A percentile compares a stretch with the other conserved stretches of the same genome.
phyloP scores from a whole-genome alignment of 352 stramenopile genomes.

The Phytophthora cactorum region DNA sequence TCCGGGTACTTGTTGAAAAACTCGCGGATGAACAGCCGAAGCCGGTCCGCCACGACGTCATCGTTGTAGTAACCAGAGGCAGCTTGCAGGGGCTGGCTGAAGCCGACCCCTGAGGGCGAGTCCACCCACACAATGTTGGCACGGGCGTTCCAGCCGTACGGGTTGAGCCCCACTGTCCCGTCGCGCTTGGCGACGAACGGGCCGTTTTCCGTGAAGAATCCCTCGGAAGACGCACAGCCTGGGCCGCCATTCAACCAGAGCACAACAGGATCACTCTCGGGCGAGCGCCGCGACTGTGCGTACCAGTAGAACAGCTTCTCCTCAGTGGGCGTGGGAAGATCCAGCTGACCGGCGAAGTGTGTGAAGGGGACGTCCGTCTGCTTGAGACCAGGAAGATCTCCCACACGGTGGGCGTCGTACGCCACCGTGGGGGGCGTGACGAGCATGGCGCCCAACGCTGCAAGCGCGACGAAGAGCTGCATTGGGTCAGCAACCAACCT shows the following conservation, averaged over 20 bases:
- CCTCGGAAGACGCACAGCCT: conserved; percentile 80
- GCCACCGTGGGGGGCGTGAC: conserved; percentile 8
- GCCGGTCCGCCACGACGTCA: conserved; percentile 57
- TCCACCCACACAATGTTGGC: conserved; percentile 92
- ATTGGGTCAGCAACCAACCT: conserved; percentile 9
- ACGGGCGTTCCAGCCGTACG: conserved; percentile 88
- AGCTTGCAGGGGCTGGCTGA: conserved; percentile 58
- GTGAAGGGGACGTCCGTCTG: conserved; percentile 54
- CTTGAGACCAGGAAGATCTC: conserved; percentile 55
- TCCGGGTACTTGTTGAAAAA: conserved; percentile 86
- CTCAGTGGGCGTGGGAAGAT: conserved; percentile 46
- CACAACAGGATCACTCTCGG: conserved; percentile 75
- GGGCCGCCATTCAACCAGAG: conserved; percentile 94
- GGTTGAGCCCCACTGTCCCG: conserved; percentile 65
- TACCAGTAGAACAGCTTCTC: conserved; percentile 85
- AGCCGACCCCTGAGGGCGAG: conserved; percentile 88
- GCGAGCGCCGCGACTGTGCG: conserved; percentile 52
- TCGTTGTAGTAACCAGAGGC: conserved; percentile 65
- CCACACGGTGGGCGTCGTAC: conserved; percentile 49
- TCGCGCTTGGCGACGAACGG: conserved; percentile 67
- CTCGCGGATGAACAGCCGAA: conserved; percentile 64
- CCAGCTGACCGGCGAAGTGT: conserved; percentile 69
- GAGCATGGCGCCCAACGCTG: conserved; percentile 25
- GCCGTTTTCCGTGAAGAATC: conserved; percentile 86
- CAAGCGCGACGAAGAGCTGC: conserved; percentile 25